These are phyloP conservation scores for Dryas drummondii DNA, from an alignment of 306 rosid species.

Conservation along the genomic window DNA sequence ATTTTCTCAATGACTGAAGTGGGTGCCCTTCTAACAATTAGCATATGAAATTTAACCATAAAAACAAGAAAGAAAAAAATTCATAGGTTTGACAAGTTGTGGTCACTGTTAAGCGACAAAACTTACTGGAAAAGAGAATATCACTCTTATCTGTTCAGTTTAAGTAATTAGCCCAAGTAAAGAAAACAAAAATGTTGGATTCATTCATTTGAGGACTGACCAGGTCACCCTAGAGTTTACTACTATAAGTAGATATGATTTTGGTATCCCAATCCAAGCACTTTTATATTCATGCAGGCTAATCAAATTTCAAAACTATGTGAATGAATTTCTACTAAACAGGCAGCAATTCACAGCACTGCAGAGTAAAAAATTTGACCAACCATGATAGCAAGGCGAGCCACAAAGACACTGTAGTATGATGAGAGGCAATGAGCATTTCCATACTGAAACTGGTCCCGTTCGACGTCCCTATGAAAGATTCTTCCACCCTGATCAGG, in stretches of 20 bases:
- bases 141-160: too few species aligned
- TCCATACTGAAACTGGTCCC: constrained; percentile 76
- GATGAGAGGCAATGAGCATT: constrained; percentile 77
- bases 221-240: too few species aligned
- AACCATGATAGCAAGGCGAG: constrained; percentile 96
- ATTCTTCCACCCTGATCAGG: constrained; percentile 52
- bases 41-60: not conserved
- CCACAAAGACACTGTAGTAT: constrained; percentile 93
- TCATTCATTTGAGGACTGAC: not conserved
- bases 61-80: not conserved
- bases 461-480: constrained; percentile 82
- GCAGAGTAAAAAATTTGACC: too few species aligned
- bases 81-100: too few species aligned
- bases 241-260: too few species aligned
- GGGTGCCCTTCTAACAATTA: too few species aligned
- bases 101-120: too few species aligned
- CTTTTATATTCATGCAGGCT: too few species aligned
- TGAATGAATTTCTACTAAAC: constrained; percentile 19
- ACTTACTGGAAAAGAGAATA: too few species aligned
- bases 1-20: not conserved
- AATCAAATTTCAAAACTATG: not conserved
- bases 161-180: too few species aligned
- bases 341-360: too few species aligned
- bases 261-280: too few species aligned
- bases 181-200: not conserved